phyloP scores from a whole-genome alignment of 495 filamentous ascomycete genomes.

The Aspergillus panamensis region DNA sequence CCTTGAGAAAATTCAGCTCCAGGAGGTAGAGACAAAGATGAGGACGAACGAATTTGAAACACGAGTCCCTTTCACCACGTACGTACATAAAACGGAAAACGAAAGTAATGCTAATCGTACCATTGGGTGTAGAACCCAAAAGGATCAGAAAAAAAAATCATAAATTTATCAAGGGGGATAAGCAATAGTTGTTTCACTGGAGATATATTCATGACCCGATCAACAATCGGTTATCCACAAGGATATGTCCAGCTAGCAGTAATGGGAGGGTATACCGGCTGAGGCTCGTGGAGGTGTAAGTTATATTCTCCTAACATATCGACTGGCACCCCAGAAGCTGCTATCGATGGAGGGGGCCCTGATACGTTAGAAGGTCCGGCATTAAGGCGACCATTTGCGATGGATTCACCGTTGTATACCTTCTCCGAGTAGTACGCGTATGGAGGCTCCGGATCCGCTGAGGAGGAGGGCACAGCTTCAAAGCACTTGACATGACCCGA shows the following conservation, averaged over 20 bases:
- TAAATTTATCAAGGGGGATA: not conserved
- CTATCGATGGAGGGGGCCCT: constrained; percentile 16
- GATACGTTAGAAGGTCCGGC: constrained; percentile 15
- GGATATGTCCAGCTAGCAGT: constrained; percentile 34
- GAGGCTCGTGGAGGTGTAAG: constrained; percentile 25
- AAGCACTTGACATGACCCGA: constrained; percentile 23
- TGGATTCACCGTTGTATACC: constrained; percentile 11
- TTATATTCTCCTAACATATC: constrained; percentile 32
- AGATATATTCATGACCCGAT: no score
- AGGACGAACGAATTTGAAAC: not conserved
- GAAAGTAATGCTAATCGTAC: not conserved
- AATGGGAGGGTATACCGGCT: constrained; percentile 28
- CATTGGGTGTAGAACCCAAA: no score
- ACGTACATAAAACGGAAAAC: not conserved
- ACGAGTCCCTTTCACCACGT: not conserved
- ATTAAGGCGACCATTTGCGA: constrained; percentile 16
- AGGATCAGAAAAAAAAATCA: no score
- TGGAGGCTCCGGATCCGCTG: constrained; percentile 13
- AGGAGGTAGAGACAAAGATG: not conserved
- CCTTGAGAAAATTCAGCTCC: not conserved
- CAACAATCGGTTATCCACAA: constrained; percentile 18
- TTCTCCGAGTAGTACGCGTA: constrained; percentile 21
- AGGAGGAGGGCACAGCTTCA: constrained; percentile 6
- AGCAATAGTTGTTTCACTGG: not conserved
- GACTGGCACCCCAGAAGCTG: constrained; percentile 21